Conservation (phyloP, 2,329 filamentous ascomycete species). For the Corinectria fuckeliana region DNA sequence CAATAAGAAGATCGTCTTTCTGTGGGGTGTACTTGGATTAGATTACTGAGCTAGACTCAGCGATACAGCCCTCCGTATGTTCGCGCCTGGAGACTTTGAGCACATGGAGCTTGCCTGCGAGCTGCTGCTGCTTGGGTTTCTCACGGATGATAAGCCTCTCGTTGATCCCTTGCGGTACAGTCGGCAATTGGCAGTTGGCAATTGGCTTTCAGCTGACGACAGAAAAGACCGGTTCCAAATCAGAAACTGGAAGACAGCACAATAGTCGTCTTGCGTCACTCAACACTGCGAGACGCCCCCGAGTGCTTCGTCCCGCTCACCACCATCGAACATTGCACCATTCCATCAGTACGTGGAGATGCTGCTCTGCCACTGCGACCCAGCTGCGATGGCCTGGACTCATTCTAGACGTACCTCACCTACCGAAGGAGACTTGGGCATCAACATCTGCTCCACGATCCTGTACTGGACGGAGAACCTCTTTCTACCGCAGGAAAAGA, state of each 20-base stretch:
- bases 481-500: background rate
- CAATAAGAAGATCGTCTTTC: too few species aligned
- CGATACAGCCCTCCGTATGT: slow-evolving; percentile 16
- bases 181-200: background rate
- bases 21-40: too few species aligned
- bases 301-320: slow-evolving; percentile 15
- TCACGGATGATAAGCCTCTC: slow-evolving; percentile 13
- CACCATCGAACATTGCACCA: slow-evolving; percentile 19
- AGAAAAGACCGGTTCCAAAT: slow-evolving; percentile 18
- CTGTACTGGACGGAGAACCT: slow-evolving; percentile 20
- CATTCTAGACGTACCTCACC: slow-evolving; percentile 16
- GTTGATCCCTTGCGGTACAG: background rate
- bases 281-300: slow-evolving; percentile 9
- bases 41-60: slow-evolving; percentile 20
- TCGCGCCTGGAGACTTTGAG: slow-evolving; percentile 9
- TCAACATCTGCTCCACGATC: slow-evolving; percentile 20
- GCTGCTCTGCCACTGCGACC: slow-evolving; percentile 21
- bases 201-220: background rate
- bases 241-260: slow-evolving; percentile 10
- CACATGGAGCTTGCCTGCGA: slow-evolving; percentile 18
- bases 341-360: slow-evolving; percentile 21
- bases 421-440: slow-evolving; percentile 20
- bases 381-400: slow-evolving; percentile 3
- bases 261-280: slow-evolving; percentile 8
- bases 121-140: slow-evolving; percentile 15